These are phyloP conservation scores for Trifolium dubium DNA, from an alignment of 306 rosid genomes.

Conservation along the genomic window DNA sequence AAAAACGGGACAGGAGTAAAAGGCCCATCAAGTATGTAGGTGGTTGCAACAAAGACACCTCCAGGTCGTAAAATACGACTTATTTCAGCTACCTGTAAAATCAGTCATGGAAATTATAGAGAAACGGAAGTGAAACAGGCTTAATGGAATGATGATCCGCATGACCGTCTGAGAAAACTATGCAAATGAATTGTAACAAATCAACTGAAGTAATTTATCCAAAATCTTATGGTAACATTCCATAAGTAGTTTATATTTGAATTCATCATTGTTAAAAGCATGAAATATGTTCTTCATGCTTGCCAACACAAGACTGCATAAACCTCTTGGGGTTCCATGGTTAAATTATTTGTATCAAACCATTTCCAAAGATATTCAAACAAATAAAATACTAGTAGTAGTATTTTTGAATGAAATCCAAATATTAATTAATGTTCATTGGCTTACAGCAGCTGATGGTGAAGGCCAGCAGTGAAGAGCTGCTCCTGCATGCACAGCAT, in stretches of 20 bases:
- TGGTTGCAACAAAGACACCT: constrained; percentile 90
- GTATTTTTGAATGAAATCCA: constrained; percentile 24
- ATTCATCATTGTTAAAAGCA: constrained; percentile 10
- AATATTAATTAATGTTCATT: constrained; percentile 22
- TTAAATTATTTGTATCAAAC: constrained; percentile 33
- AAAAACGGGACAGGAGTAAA: constrained; percentile 62
- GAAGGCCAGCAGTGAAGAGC: constrained; percentile 99
- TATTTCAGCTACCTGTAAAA: constrained; percentile 85
- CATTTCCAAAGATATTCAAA: constrained; percentile 21
- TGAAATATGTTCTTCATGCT: constrained; percentile 13
- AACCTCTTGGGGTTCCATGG: constrained; percentile 29
- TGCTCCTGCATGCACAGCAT: constrained; percentile 96
- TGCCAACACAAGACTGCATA: constrained; percentile 23
- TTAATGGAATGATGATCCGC: constrained; percentile 19
- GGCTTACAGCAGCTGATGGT: constrained; percentile 81
- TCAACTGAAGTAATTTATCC: constrained; percentile 5
- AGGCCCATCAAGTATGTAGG: constrained; percentile 74
- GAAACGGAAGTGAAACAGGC: not conserved
- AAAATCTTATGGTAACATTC: not conserved
- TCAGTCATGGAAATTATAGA: constrained; percentile 25
- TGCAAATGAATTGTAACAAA: constrained; percentile 20
- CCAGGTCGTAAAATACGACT: constrained; percentile 87
- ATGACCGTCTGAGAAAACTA: constrained; percentile 26
- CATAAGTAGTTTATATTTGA: constrained; percentile 11
- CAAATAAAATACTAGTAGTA: constrained; percentile 26